Evolutionary conservation across 306 rosid species (phyloP).

Genomic region (Quillaja saponaria): DNA sequence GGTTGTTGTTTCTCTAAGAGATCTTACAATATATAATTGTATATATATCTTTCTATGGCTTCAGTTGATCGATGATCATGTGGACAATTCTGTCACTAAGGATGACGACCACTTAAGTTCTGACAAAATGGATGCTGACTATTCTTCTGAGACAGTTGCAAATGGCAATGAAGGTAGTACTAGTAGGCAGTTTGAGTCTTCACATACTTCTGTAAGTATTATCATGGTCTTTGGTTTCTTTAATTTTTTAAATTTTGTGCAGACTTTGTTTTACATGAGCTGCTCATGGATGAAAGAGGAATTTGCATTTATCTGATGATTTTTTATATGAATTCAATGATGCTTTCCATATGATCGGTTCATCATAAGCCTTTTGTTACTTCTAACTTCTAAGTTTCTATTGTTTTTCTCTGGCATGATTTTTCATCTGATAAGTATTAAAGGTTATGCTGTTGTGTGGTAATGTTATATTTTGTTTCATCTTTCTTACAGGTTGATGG

Average conservation of each 20-base stretch:
- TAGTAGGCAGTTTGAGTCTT: slow-evolving; percentile 42
- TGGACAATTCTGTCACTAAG: slow-evolving; percentile 41
- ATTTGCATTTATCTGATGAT: slow-evolving; percentile 7
- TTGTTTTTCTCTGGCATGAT: slow-evolving; percentile 35
- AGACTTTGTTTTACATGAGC: neutral
- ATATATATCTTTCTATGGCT: slow-evolving; percentile 32
- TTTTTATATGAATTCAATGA: slow-evolving; percentile 16
- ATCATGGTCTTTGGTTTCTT: neutral
- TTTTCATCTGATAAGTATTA: neutral
- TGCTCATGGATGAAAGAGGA: slow-evolving; percentile 3
- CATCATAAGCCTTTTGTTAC: slow-evolving; percentile 5
- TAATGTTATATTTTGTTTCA: slow-evolving; percentile 6
- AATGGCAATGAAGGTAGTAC: slow-evolving; percentile 52
- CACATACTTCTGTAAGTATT: slow-evolving; percentile 56
- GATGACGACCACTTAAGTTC: slow-evolving; percentile 38
- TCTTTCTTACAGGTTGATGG: slow-evolving; percentile 60
- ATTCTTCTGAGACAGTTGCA: slow-evolving; percentile 48
- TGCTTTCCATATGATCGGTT: slow-evolving; percentile 6
- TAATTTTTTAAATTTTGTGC: too few relatives aligned
- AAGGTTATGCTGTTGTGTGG: slow-evolving; percentile 30
- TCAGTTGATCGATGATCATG: slow-evolving; percentile 71
- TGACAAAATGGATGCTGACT: slow-evolving; percentile 65
- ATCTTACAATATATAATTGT: slow-evolving; percentile 4
- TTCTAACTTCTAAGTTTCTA: slow-evolving; percentile 25
- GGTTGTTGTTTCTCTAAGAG: slow-evolving; percentile 26